These are phyloP conservation scores for Pseudomonodictys pantanalensis DNA, from an alignment of 495 filamentous ascomycete species.

Conservation along the genomic window DNA sequence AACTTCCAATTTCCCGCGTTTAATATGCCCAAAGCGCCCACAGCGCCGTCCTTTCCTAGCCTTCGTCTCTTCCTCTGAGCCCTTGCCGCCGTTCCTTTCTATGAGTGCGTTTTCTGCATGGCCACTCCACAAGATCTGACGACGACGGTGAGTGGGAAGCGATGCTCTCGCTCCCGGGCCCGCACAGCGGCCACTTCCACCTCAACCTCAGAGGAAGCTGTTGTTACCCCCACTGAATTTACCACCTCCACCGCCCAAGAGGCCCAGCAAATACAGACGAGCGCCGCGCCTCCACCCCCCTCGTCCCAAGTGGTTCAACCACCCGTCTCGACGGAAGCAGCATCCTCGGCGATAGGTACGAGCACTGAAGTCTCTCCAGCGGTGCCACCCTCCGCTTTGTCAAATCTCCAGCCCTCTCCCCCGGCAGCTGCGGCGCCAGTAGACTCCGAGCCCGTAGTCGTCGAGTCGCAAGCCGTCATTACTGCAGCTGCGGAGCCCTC, in stretches of 20 bases:
- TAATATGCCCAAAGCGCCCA: slow-evolving; percentile 32
- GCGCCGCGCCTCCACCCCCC: slow-evolving; percentile 1
- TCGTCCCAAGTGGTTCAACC: slow-evolving; percentile 4
- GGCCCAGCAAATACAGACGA: slow-evolving; percentile 13
- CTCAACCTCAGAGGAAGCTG: slow-evolving; percentile 12
- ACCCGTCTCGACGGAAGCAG: background rate
- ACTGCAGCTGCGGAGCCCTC: background rate
- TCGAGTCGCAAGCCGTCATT: background rate
- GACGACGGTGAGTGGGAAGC: slow-evolving; percentile 33
- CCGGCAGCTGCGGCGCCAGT: slow-evolving; percentile 14
- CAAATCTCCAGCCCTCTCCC: slow-evolving; percentile 15
- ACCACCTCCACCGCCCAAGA: slow-evolving; percentile 12
- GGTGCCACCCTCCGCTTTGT: slow-evolving; percentile 16
- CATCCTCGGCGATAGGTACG: slow-evolving; percentile 27
- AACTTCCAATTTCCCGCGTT: slow-evolving; percentile 22
- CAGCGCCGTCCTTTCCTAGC: slow-evolving; percentile 20
- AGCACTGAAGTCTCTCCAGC: slow-evolving; percentile 14
- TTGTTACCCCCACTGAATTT: slow-evolving; percentile 9
- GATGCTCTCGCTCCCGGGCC: slow-evolving; percentile 26
- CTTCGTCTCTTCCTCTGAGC: slow-evolving; percentile 18
- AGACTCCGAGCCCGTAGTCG: background rate
- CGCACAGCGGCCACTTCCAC: slow-evolving; percentile 22
- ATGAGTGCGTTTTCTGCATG: slow-evolving; percentile 34
- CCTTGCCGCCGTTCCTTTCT: slow-evolving; percentile 25
- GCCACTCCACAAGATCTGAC: slow-evolving; percentile 28